Conservation (phyloP, 2,329 filamentous ascomycete species). For the Trichothecium sympodiale region DNA sequence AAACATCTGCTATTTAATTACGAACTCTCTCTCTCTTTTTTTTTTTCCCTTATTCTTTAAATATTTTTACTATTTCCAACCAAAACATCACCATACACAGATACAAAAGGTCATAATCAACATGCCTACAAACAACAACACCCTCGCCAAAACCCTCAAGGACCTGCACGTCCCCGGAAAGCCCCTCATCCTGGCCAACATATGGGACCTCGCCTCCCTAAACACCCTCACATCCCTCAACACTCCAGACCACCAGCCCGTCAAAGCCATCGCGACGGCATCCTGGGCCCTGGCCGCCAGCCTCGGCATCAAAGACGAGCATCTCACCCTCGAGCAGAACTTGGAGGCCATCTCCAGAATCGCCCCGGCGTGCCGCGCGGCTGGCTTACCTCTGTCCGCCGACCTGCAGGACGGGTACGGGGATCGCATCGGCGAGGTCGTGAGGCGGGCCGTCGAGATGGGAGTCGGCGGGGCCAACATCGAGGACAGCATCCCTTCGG, state of each 20-base stretch:
- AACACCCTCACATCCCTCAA: constrained; percentile 31
- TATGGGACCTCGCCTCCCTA: constrained; percentile 42
- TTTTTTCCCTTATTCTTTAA: no score
- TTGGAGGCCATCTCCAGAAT: constrained; percentile 34
- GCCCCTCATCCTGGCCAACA: constrained; percentile 43
- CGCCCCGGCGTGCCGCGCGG: constrained; percentile 25
- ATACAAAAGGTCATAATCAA: no score
- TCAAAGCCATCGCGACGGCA: constrained; percentile 34
- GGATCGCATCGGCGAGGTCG: constrained; percentile 28
- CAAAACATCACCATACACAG: no score
- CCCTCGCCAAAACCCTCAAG: constrained; percentile 23
- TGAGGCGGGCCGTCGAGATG: constrained; percentile 31
- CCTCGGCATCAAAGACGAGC: constrained; percentile 31
- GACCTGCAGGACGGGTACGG: constrained; percentile 53
- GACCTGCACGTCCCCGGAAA: constrained; percentile 36
- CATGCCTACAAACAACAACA: constrained; percentile 9
- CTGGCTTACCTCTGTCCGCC: constrained; percentile 38
- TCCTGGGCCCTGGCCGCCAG: constrained; percentile 38
- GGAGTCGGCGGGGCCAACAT: constrained; percentile 49
- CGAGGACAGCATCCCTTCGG: constrained; percentile 35
- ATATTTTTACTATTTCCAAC: no score
- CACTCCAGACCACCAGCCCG: constrained; percentile 17
- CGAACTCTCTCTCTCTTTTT: no score
- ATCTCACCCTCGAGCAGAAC: constrained; percentile 39
- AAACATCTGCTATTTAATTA: no score